These are phyloP conservation scores for Candida namnaoensis DNA, from an alignment of 805 yeast genomes.

Conservation along the genomic window DNA sequence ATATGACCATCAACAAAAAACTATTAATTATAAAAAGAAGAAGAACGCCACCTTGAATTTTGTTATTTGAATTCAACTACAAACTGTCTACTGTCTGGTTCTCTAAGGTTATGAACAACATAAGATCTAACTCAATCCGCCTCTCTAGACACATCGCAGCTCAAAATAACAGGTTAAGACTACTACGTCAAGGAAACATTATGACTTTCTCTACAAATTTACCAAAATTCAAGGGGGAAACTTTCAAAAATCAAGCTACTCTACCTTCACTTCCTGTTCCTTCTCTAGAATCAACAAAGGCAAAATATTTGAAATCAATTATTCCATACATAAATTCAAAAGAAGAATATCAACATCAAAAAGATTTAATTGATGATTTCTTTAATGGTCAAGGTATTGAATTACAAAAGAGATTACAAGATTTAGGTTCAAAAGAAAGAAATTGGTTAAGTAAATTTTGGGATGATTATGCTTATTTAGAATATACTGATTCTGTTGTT, in stretches of 20 bases:
- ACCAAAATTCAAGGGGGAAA: conserved; percentile 43
- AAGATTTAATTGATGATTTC: conserved; percentile 56
- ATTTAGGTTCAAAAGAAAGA: conserved; percentile 47
- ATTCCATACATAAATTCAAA: conserved; percentile 52
- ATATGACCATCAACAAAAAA: neutral
- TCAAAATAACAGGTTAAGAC: neutral
- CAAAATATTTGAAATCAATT: conserved; percentile 61
- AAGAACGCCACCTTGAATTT: neutral
- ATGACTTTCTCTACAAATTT: conserved; percentile 15
- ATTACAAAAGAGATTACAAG: conserved; percentile 57
- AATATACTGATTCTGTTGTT: conserved; percentile 88
- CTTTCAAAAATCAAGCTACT: conserved; percentile 61
- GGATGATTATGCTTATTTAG: conserved; percentile 90
- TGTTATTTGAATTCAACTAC: no score
- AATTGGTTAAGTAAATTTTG: conserved; percentile 92
- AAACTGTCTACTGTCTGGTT: no score
- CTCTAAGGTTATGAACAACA: no score
- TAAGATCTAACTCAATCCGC: no score
- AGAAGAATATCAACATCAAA: conserved; percentile 45
- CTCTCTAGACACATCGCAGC: no score
- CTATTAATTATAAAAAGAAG: neutral
- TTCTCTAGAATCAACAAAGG: conserved; percentile 57
- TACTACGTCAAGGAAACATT: conserved; percentile 5
- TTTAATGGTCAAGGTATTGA: conserved; percentile 56
- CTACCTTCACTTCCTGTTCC: conserved; percentile 90